Evolutionary conservation across 176 grass and related monocot species (phyloP).

Genomic region (Juncus effusus): DNA sequence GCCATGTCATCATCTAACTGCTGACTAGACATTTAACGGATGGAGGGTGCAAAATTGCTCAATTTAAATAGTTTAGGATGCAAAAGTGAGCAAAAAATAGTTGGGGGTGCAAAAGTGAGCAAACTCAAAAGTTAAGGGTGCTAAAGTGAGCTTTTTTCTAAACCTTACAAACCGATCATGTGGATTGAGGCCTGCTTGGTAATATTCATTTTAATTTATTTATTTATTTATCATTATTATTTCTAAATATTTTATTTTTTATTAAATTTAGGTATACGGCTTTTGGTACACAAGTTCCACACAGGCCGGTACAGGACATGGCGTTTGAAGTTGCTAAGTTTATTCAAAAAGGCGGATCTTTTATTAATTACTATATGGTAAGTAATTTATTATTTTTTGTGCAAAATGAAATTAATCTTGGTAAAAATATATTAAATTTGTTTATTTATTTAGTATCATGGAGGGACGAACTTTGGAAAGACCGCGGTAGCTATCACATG

Average conservation of each 20-base stretch:
- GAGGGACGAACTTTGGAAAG: conserved; percentile 91
- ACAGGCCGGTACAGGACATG: conserved; percentile 85
- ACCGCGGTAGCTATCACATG: too few relatives aligned
- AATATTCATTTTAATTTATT: conserved; percentile 35
- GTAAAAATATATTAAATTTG: conserved; percentile 15
- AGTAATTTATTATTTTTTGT: conserved; percentile 14
- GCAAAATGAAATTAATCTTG: conserved; percentile 11
- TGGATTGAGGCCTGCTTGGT: conserved; percentile 98
- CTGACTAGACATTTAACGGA: too few relatives aligned
- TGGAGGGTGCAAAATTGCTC: too few relatives aligned
- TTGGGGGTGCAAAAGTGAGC: too few relatives aligned
- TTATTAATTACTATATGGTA: conserved; percentile 99
- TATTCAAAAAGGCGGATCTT: conserved; percentile 91
- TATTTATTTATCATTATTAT: conserved; percentile 11
- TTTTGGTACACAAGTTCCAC: conserved; percentile 81
- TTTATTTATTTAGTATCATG: conserved; percentile 68
- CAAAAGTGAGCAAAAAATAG: too few relatives aligned
- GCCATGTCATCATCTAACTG: too few relatives aligned
- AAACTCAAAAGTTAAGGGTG: too few relatives aligned
- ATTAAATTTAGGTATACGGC: conserved; percentile 65
- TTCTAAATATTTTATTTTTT: conserved; percentile 23
- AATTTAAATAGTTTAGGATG: too few relatives aligned
- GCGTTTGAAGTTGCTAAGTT: conserved; percentile 92
- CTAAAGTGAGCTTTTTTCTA: too few relatives aligned
- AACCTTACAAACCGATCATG: conserved; percentile 86